Evolutionary conservation across 1,284 basidiomycete species (phyloP), one percentile per base, ranked within the genome.

Genomic region (Marasmius fiardii): DNA sequence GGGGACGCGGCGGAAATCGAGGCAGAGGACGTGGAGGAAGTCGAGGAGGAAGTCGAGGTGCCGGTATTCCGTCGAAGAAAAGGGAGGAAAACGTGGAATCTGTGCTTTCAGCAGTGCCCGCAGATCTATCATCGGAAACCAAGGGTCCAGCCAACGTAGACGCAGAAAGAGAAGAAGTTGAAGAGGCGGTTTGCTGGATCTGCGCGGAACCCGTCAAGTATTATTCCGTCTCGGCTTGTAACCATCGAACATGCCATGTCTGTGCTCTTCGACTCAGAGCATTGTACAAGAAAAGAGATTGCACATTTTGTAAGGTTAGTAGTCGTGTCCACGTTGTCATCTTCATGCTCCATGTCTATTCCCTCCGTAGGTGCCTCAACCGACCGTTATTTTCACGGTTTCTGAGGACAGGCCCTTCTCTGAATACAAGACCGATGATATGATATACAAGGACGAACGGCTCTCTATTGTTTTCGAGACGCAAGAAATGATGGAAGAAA

Each of bases 131-230:
- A 18, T 24, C 44, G 18, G 28, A 54, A 14, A 18, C n/a, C 4
- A 50, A 49, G 18, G 47, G 26, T 21, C 18, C 31, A 1, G 18
- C 39, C 20, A 20, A 20, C 12, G 31, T 43, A 12, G 54, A 39
- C 11, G 37, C 24, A 14, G 45, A 20, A 2, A 53, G 54, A 18
- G 68, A 69, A 21, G 61, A 64, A 21, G 65, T 65, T 35, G 75
- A 65, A 67, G 73, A 47, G 63, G 78, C 70, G 14, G 69, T 89
- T 3, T 99, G 97, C 74, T 96, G 89, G 79, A 98, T 99, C 70
- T 99, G 96, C 66, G 95, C 96, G 1, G 95, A 99, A 67, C 90
- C 90, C 2, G 86, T 98, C 69, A 93, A 90, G 66, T 95, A 93
- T 68, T 95, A 88, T 71, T 86, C 92, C 10, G 74, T 98, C 16